These are phyloP conservation scores for Talaromyces funiculosus DNA, from an alignment of 2,329 filamentous ascomycete species.

Conservation along the genomic window DNA sequence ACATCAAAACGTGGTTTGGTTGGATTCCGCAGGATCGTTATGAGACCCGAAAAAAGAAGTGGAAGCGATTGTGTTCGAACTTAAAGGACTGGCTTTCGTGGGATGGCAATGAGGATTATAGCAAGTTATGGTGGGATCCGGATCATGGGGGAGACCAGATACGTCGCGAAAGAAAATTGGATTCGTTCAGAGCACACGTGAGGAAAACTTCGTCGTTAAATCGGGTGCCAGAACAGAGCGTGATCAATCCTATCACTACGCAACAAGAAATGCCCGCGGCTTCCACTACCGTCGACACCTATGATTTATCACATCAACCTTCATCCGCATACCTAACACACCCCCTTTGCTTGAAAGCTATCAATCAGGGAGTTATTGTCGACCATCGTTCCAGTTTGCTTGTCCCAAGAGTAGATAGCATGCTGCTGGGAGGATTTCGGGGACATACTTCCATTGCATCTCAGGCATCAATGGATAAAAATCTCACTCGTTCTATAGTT, in stretches of 20 bases:
- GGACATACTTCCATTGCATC: neutral
- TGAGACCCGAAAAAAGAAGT: constrained; percentile 23
- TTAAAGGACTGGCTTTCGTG: constrained; percentile 27
- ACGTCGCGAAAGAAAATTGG: neutral
- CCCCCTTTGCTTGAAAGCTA: constrained; percentile 1
- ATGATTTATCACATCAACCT: neutral
- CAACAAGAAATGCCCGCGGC: neutral
- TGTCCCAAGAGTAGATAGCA: neutral
- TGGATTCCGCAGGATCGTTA: constrained; percentile 33
- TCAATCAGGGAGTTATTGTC: neutral
- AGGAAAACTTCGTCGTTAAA: neutral
- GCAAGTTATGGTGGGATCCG: constrained; percentile 40
- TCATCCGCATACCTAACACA: constrained; percentile 2
- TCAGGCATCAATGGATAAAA: neutral
- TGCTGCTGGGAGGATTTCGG: too few relatives aligned
- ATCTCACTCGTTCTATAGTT: neutral
- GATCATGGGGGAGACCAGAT: neutral
- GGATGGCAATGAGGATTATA: constrained; percentile 33
- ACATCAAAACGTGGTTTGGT: constrained; percentile 39
- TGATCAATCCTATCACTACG: neutral
- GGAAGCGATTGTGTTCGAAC: constrained; percentile 18
- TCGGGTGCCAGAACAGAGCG: neutral
- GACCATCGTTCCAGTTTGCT: neutral
- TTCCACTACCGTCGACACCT: neutral
- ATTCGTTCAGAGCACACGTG: neutral